These are phyloP conservation scores for Pisolithus orientalis DNA, from an alignment of 768 basidiomycete species.

Conservation along the genomic window DNA sequence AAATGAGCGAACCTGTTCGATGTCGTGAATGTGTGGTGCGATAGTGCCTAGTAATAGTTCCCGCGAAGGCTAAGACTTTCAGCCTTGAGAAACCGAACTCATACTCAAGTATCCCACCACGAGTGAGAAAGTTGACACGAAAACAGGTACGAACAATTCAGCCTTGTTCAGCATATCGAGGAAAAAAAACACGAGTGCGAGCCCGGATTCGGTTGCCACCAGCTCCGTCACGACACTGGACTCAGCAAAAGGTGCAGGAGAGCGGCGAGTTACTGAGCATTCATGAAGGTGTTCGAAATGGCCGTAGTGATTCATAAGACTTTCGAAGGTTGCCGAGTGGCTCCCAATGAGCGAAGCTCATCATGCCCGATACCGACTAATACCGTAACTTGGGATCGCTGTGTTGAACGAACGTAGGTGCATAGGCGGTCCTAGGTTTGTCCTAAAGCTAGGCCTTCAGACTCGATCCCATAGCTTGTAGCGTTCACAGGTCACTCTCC, in stretches of 20 bases:
- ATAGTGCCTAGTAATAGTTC: conserved; percentile 33
- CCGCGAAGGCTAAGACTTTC: conserved; percentile 16
- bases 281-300: conserved; percentile 8
- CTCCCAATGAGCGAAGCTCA: conserved; percentile 25
- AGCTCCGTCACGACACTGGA: conserved; percentile 13
- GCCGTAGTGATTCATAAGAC: neutral
- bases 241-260: conserved; percentile 27
- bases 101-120: conserved; percentile 15
- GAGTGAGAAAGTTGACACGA: conserved; percentile 27
- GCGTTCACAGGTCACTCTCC: too few species aligned
- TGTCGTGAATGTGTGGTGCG: conserved; percentile 31
- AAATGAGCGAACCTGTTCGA: conserved; percentile 26
- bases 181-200: conserved; percentile 23
- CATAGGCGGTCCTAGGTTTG: too few species aligned
- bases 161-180: conserved; percentile 25
- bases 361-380: conserved; percentile 37
- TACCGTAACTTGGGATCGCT: neutral
- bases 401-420: too few species aligned
- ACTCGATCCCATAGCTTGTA: too few species aligned
- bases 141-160: conserved; percentile 18
- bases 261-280: conserved; percentile 19
- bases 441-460: too few species aligned
- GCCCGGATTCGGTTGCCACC: conserved; percentile 21
- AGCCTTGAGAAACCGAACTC: conserved; percentile 29
- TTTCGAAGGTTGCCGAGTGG: conserved; percentile 16